phyloP scores from a whole-genome alignment of 805 yeast genomes.

The Suhomyces kilbournensis region DNA sequence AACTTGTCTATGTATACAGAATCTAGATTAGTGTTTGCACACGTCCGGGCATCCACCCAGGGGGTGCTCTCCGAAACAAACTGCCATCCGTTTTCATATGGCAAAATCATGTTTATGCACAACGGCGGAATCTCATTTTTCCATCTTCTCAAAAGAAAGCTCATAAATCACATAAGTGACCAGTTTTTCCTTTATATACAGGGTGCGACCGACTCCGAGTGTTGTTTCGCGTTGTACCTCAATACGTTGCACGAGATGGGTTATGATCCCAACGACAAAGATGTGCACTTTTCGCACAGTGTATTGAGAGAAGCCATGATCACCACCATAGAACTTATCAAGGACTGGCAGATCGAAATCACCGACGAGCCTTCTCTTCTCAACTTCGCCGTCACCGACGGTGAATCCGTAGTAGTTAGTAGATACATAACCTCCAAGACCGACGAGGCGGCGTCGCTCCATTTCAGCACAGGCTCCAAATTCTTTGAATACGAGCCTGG shows the following conservation, averaged over 20 bases:
- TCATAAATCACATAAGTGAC: constrained; percentile 73
- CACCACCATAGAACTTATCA: constrained; percentile 70
- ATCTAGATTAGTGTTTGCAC: constrained; percentile 84
- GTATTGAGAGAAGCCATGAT: constrained; percentile 65
- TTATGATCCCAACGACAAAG: constrained; percentile 52
- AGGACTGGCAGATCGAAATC: constrained; percentile 72
- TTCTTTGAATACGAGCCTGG: constrained; percentile 91
- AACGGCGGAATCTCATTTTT: constrained; percentile 88
- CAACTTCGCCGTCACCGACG: constrained; percentile 95
- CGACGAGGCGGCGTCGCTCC: constrained; percentile 95
- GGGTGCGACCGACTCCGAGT: constrained; percentile 95
- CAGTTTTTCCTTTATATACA: constrained; percentile 77
- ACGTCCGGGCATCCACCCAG: constrained; percentile 93
- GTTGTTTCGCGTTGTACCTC: constrained; percentile 85
- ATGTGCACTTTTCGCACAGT: constrained; percentile 45
- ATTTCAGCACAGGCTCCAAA: constrained; percentile 89
- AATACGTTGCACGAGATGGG: constrained; percentile 78
- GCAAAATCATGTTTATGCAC: constrained; percentile 92
- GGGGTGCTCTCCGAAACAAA: constrained; percentile 93
- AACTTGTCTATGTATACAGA: constrained; percentile 85
- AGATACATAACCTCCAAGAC: constrained; percentile 84
- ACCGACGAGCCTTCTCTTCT: constrained; percentile 69
- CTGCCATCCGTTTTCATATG: constrained; percentile 93
- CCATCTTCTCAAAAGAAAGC: constrained; percentile 63
- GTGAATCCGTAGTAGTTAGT: constrained; percentile 78